A percentile compares a stretch with the other conserved stretches of the same genome.
Conservation (phyloP, 108 stramenopile genomes). For the Pelagomonas calceolata region DNA sequence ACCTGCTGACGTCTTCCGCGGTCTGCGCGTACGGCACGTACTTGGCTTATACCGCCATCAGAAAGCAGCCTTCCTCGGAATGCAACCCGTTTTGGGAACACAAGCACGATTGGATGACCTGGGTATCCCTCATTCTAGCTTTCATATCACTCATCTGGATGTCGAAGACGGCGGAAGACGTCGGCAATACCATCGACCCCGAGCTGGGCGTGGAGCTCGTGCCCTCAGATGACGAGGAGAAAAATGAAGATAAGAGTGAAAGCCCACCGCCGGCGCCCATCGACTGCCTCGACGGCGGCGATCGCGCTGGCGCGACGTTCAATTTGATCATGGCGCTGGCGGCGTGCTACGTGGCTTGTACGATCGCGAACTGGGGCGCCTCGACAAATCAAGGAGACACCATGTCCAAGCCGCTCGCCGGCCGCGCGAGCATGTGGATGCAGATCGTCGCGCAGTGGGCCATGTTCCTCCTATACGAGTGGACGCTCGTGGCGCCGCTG, state of each 20-base stretch:
- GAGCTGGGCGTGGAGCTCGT: background rate
- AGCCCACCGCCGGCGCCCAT: slow-evolving; percentile 10
- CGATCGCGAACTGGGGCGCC: slow-evolving; percentile 78
- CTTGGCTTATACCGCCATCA: slow-evolving; percentile 74
- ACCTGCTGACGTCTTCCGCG: slow-evolving; percentile 60
- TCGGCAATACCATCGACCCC: background rate
- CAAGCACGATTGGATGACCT: slow-evolving; percentile 50
- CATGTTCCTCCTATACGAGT: slow-evolving; percentile 60
- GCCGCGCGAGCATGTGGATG: slow-evolving; percentile 77
- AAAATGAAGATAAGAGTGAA: slow-evolving; percentile 9
- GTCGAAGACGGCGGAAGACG: slow-evolving; percentile 41
- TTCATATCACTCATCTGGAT: slow-evolving; percentile 66
- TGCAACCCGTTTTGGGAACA: slow-evolving; percentile 64
- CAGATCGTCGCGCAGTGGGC: slow-evolving; percentile 78
- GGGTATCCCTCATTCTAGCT: slow-evolving; percentile 64
- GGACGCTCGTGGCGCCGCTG: slow-evolving; percentile 78
- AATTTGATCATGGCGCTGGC: slow-evolving; percentile 66
- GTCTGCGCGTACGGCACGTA: slow-evolving; percentile 72
- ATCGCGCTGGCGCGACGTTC: slow-evolving; percentile 41
- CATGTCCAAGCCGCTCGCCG: slow-evolving; percentile 53
- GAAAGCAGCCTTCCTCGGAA: slow-evolving; percentile 54
- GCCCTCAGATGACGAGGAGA: slow-evolving; percentile 1
- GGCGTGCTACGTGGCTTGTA: slow-evolving; percentile 74
- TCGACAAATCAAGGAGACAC: slow-evolving; percentile 55
- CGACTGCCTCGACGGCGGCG: slow-evolving; percentile 5